A percentile compares a stretch with the other conserved stretches of the same genome.
phyloP scores from a whole-genome alignment of 805 yeast species.

The Starmerella tilneyi region DNA sequence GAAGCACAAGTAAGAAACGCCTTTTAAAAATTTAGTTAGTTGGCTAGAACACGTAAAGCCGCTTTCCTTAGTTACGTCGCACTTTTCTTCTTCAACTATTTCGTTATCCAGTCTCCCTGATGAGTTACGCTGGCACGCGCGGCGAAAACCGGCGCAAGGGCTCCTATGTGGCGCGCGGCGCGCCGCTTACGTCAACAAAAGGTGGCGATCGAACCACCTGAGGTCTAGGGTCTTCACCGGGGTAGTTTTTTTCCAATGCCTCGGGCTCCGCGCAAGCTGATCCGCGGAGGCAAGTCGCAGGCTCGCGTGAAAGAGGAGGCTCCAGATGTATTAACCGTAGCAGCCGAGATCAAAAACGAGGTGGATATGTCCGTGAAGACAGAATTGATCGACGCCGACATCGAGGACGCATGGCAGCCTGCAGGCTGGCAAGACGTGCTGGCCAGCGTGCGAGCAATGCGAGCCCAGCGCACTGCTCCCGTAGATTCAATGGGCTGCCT shows the following conservation, averaged over 20 bases:
- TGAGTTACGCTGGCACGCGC: too few relatives aligned
- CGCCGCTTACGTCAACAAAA: too few relatives aligned
- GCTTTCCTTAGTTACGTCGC: too few relatives aligned
- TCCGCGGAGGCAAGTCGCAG: not conserved
- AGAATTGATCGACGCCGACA: not conserved
- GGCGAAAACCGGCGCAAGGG: too few relatives aligned
- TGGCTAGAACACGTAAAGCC: too few relatives aligned
- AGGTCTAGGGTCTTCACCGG: conserved; percentile 1
- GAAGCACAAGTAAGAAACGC: conserved; percentile 10
- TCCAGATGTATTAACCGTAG: not conserved
- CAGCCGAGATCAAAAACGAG: not conserved
- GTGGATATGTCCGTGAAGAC: not conserved
- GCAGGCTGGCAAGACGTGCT: conserved; percentile 27
- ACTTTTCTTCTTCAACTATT: too few relatives aligned
- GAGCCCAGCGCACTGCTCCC: conserved; percentile 59
- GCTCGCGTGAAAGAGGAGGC: not conserved
- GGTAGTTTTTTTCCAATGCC: not conserved
- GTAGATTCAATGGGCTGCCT: conserved; percentile 86
- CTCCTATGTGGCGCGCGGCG: too few relatives aligned
- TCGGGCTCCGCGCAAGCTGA: not conserved
- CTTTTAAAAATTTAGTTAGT: too few relatives aligned
- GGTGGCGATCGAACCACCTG: too few relatives aligned
- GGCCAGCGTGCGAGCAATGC: conserved; percentile 46
- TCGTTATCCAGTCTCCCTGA: too few relatives aligned
- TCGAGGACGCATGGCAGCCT: conserved; percentile 20